These are phyloP conservation scores for Pelargonium fulgidum DNA, from an alignment of 441 rosid species.

Conservation along the genomic window DNA sequence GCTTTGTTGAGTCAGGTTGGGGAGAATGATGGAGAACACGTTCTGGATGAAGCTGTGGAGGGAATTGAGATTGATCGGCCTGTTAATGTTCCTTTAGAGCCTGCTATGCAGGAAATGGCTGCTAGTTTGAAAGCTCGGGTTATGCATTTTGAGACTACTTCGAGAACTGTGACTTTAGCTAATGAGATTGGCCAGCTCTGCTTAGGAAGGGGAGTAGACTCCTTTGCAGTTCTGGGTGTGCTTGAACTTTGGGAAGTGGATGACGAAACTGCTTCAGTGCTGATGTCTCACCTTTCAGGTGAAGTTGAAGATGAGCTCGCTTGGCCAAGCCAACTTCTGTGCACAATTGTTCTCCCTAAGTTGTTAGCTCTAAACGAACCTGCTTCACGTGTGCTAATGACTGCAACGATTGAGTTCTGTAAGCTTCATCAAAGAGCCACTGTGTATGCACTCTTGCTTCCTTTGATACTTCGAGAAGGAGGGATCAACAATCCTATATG, in stretches of 20 bases:
- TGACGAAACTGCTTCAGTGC: conserved; percentile 55
- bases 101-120: conserved; percentile 36
- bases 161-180: conserved; percentile 36
- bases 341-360: conserved; percentile 61
- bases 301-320: conserved; percentile 38
- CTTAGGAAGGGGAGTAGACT: conserved; percentile 35
- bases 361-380: conserved; percentile 47
- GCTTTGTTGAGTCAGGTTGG: conserved; percentile 25
- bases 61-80: conserved; percentile 30
- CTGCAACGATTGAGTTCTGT: conserved; percentile 52
- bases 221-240: conserved; percentile 40
- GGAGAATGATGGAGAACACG: conserved; percentile 28
- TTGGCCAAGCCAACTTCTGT: conserved; percentile 65
- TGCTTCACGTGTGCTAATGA: conserved; percentile 51
- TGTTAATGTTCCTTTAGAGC: conserved; percentile 24
- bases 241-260: conserved; percentile 73
- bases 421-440: conserved; percentile 58
- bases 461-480: conserved; percentile 43
- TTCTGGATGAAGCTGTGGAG: conserved; percentile 22
- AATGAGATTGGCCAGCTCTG: conserved; percentile 48
- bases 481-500: conserved; percentile 56
- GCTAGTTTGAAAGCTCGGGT: conserved; percentile 33
- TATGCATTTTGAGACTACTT: conserved; percentile 39
- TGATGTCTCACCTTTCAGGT: conserved; percentile 42
- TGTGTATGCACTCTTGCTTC: conserved; percentile 51